Evolutionary conservation across 805 yeast species (phyloP), one percentile per base, ranked within the genome.

Genomic region (Danielozyma ontarioensis): DNA sequence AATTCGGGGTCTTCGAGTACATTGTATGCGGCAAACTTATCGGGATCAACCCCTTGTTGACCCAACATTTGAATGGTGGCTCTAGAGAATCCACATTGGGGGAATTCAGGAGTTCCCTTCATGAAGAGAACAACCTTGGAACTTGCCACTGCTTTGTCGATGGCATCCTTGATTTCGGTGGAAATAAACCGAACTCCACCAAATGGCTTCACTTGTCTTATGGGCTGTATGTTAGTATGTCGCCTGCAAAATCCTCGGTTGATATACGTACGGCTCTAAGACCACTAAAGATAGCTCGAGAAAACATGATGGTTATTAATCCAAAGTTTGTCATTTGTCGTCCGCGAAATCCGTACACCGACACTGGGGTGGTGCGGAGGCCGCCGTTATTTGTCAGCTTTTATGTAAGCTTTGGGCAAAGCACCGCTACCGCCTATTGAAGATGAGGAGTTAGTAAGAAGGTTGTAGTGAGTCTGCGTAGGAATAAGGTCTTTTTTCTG

Each of bases 81-180:
- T 54, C 96, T 77, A 10, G 97, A 88, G 53, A 93, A 93, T 1
- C 99, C 98, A 68, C 99, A 93, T 50, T 87, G 94, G 26, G 98
- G 98, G 39, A 83, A 88, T 51, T 90, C 95, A 13, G 98, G 98
- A 2, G 96, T 90, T 13, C 98, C 98, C 63, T 93, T 93, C 98
- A 93, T 93, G 66, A 93, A 93, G 28, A 93, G 69, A 6, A 93
- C 98, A 14, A 93, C 97, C 6, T 95, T 95, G 1, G 97, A 93
- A 5, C 95, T 80, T 4, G 63, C 67, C 17, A 93, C 83, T 1
- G 97, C 97, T 28, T 75, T 71, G 47, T 84, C 87, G 39, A 93
- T 89, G 30, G 97, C 97, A 16, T 73, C 68, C 45, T 74, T 77
- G 40, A 90, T 83, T 46, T 87, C 96, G 5, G 80, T 74, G 13